Evolutionary conservation across 1,284 basidiomycete species (phyloP), one percentile per base, ranked within the genome.

Genomic region (Polyporus tsugae): DNA sequence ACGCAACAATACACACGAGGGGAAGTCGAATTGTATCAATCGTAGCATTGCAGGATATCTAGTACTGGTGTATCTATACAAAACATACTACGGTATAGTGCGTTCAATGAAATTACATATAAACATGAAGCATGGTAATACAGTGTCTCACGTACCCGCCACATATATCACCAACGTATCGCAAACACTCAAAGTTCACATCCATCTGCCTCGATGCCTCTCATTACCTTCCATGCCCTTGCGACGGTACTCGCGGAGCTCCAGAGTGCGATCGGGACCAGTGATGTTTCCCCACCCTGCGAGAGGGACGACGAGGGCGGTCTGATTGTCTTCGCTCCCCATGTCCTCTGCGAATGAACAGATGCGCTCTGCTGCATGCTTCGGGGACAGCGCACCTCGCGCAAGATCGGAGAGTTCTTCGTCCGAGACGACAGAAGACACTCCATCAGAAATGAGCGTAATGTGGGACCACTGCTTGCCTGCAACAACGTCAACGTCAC

Each of bases 401-500:
- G 92, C 94, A 57, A 99, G 88, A 79, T 99, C 98, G 29, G 96
- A 91, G 59, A 99, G 92, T 81, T 99, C 97, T 74, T 96, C 94
- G 78, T 99, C 96, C 0, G 95, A 95, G 62, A 98, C 86, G 55
- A 95, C 88, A 36, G 94, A 95, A 2, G 96, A 94, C 61, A 99
- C 88, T 6, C 97, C 97, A 80, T 99, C 97, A 17, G 95, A 96
- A 39, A 96, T 85, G 35, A 95, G 83, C 42, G 95, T 86, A 72
- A 95, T 84, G 77, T 91, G 95, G 1, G 94, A 92, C 88, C 92
- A 94, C 63, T 92, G 87, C 7, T 82, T 78, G 42, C 92, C 95
- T 95, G 25, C 9, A 33, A 10, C 19, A 33, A 17, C 6, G 62
- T 46, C 29, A 42, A 46, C 13, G 53, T 57, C 17, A 36, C 7